Evolutionary conservation across 2,329 filamentous ascomycete genomes (phyloP).

Genomic region (Fusarium marasasianum): DNA sequence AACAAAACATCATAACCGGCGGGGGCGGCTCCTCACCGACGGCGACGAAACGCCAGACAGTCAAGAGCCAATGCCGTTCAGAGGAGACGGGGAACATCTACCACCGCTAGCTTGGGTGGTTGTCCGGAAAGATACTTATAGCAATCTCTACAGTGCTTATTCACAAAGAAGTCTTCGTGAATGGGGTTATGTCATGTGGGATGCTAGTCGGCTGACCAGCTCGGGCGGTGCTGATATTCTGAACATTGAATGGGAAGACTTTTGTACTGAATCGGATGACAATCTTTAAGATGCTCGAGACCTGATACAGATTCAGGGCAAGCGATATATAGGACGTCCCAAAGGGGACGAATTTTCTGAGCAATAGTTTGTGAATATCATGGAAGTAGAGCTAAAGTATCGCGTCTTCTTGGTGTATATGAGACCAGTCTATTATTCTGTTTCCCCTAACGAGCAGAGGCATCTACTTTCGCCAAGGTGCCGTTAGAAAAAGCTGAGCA

Average conservation of each 20-base stretch:
- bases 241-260: background rate
- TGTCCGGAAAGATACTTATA: background rate
- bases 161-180: background rate
- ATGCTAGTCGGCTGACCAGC: background rate
- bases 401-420: too few species aligned
- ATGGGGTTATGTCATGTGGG: conserved; percentile 14
- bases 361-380: background rate
- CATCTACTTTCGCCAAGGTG: background rate
- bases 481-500: background rate
- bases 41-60: background rate
- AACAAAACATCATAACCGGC: too few species aligned
- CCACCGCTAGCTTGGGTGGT: background rate
- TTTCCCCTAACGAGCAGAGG: background rate
- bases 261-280: background rate
- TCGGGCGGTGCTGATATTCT: background rate
- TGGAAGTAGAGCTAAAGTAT: background rate
- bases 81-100: background rate
- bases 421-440: too few species aligned
- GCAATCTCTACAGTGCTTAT: background rate
- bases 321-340: too few species aligned
- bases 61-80: background rate
- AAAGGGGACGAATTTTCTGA: too few species aligned
- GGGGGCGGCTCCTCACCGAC: background rate
- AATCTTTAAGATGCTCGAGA: background rate
- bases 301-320: too few species aligned